Percentiles rank a stretch among this genome's conserved stretches.
Conservation (phyloP, 352 stramenopile species). For the Proteromonas lacertae region DNA sequence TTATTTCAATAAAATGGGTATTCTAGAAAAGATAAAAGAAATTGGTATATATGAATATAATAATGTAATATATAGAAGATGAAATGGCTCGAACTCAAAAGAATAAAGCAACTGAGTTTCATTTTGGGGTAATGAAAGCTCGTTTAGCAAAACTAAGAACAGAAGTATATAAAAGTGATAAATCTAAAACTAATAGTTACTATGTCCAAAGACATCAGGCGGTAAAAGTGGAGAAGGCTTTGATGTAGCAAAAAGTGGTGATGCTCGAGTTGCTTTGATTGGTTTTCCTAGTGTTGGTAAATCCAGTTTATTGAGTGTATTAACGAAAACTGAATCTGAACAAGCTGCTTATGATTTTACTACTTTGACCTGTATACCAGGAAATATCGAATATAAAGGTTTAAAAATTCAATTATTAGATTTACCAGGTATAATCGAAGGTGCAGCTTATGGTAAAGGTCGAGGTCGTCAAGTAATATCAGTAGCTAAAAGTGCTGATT, state of each 20-base stretch:
- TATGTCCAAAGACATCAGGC: neutral
- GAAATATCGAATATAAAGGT: conserved; percentile 31
- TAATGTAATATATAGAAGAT: no score
- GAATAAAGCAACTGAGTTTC: conserved; percentile 83
- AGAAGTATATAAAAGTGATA: no score
- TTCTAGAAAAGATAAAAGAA: no score
- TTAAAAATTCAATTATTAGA: conserved; percentile 65
- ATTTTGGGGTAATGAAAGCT: conserved; percentile 81
- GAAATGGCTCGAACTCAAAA: conserved; percentile 97
- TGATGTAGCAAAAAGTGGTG: conserved; percentile 61
- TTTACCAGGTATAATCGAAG: conserved; percentile 98
- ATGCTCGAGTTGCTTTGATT: conserved; percentile 82
- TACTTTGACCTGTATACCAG: conserved; percentile 85
- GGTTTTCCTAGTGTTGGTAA: conserved; percentile 53
- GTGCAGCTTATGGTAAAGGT: conserved; percentile 77
- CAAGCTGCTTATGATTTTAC: conserved; percentile 88
- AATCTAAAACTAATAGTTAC: neutral
- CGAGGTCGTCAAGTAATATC: conserved; percentile 91
- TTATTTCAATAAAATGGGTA: no score
- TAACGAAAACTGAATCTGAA: conserved; percentile 81
- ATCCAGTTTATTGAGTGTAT: conserved; percentile 34
- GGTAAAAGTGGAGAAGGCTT: conserved; percentile 24
- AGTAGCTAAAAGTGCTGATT: conserved; percentile 80
- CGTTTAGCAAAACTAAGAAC: conserved; percentile 80
- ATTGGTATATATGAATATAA: no score